Base-by-base conservation (phyloP, 2,329 filamentous ascomycete species). In the Fusarium buharicum region DNA sequence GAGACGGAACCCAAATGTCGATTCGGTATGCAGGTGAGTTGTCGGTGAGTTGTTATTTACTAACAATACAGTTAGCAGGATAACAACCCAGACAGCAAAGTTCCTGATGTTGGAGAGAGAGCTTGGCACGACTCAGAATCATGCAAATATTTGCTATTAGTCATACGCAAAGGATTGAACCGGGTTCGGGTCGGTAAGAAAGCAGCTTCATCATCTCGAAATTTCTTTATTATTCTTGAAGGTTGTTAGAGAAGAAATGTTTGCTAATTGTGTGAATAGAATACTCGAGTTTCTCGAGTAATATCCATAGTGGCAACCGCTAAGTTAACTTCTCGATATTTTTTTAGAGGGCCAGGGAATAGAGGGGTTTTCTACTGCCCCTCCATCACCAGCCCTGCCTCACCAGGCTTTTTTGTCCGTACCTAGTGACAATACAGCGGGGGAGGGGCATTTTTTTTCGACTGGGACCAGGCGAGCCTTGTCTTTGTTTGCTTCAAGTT, bases 71-170 rank as follows among this genome's bases (percentile, higher is more conserved):
- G n/a, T 28, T 2, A 33, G 28, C 30, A 14, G 22, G 10, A 36
- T 37, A 34, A 30, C 18, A 47, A 14, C 41, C 55, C 50, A 50
- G 46, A 56, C n/a, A 47, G 34, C 18, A 62, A 60, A 57, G 30
- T 64, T 62, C 62, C 50, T 64, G 62, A 64, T 65, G 30, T 48
- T 52, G 47, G 43, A 62, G 33, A 34, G 18, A 50, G 44, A 38
- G 50, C 56, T 65, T 60, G 63, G 53, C 57, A 55, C 40, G 45
- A 34, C 43, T 68, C 67, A 70, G 65, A 56, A 62, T 70, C 67
- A 69, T 69, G 67, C 67, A 69, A 66, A 68, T 60, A 33, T 38
- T 50, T 41, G 37, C 34, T 62, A 33, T 70, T 70, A 68, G 66
- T 69, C 66, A 69, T 65, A 41, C 36, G 18, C 36, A 27, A 31